Percentiles rank a stretch among this genome's conserved stretches.
Evolutionary conservation across 108 stramenopile genomes (phyloP).

Genomic region (Nitzschia palea): DNA sequence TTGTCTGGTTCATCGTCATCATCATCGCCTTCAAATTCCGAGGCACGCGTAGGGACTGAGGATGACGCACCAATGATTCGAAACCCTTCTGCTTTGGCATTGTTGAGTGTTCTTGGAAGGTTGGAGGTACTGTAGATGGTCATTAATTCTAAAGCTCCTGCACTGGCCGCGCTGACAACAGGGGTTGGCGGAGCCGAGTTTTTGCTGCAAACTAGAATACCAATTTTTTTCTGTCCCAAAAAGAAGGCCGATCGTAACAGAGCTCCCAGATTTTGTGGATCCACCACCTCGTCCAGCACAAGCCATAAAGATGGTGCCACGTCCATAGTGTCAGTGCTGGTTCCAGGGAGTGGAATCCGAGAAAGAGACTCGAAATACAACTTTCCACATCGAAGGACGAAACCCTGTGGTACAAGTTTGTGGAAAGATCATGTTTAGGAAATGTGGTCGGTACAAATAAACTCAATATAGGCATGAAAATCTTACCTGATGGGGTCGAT

Average conservation of each 20-base stretch:
- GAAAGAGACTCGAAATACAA: conserved; percentile 64
- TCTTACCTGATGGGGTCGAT: conserved; percentile 87
- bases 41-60: conserved; percentile 31
- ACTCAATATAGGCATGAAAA: not conserved
- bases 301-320: conserved; percentile 58
- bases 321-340: conserved; percentile 4
- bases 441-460: not conserved
- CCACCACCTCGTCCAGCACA: conserved; percentile 90
- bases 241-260: conserved; percentile 82
- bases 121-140: conserved; percentile 76
- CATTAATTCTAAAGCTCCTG: conserved; percentile 83
- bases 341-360: conserved; percentile 40
- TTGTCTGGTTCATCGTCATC: conserved; percentile 13
- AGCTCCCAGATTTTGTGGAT: conserved; percentile 91
- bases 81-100: conserved; percentile 85
- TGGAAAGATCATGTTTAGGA: not conserved
- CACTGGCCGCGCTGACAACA: conserved; percentile 80
- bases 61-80: conserved; percentile 84
- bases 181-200: conserved; percentile 87
- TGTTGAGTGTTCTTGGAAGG: conserved; percentile 75
- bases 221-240: conserved; percentile 59
- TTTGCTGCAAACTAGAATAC: conserved; percentile 80
- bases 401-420: conserved; percentile 40
- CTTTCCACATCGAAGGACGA: conserved; percentile 74
- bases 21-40: conserved; percentile 2